Base-by-base conservation (phyloP, 495 filamentous ascomycete genomes). In the Daldinia concentrica region DNA sequence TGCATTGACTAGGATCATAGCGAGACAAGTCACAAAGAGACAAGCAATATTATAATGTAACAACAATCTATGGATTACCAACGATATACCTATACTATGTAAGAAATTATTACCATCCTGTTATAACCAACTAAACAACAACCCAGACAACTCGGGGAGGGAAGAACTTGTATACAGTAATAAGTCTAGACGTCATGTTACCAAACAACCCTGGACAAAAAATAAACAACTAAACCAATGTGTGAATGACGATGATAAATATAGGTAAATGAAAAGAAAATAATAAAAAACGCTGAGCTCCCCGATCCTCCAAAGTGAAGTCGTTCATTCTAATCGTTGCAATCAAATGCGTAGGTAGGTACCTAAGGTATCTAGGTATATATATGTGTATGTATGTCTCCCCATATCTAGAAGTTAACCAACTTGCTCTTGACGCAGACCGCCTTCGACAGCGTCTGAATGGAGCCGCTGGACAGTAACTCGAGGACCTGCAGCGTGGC, bases 401-500 rank as follows among this genome's bases (percentile, higher is more conserved):
- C 11, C 32, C 32, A 34, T 2, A 34, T 34, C 54, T 57, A 57
- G 32, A 80, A 79, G 55, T 73, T 74, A 9, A 84, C 79, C 29
- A 83, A 67, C 74, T 85, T 86, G 71, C 82, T 84, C 79, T 86
- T 85, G n/a, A 74, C 75, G 63, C 82, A 85, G 52, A 86, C 82
- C 0, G 77, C 79, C 76, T 83, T 83, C 1, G 82, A 79, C 56
- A 86, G 68, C 8, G 78, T 84, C 74, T 84, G 81, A 58, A 85
- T 83, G 11, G 77, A 80, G 9, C 84, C 84, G 64, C 83, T 85
- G 27, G 80, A 81, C 45, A 85, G 72, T 41, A 86, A 74, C 68
- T 87, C 85, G 66, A 87, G 75, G 5, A 87, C 85, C 64, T 86
- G 82, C 62, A 89, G 70, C 68, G 87, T 87, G 1, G 82, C 83